Percentiles rank a stretch among this genome's conserved stretches.
Conservation (phyloP, 805 yeast species). For the Starmerella khaoyaiensis region DNA sequence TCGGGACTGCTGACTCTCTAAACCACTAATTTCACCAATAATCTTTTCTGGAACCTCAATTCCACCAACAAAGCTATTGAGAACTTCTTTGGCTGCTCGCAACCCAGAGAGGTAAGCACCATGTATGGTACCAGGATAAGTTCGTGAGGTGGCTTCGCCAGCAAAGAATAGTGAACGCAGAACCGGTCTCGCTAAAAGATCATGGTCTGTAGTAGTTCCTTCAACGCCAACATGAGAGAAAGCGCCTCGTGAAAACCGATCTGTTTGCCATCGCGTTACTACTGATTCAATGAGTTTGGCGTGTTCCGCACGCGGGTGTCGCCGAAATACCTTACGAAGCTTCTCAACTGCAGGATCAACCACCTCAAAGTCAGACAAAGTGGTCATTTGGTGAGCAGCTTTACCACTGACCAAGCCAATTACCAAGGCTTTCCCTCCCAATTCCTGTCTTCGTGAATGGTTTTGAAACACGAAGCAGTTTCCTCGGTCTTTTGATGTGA, state of each 20-base stretch:
- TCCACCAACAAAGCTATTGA: slow-evolving; percentile 31
- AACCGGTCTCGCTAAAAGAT: slow-evolving; percentile 30
- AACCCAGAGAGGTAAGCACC: slow-evolving; percentile 35
- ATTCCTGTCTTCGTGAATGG: slow-evolving; percentile 25
- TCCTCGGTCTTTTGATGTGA: slow-evolving; percentile 27
- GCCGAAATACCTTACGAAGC: slow-evolving; percentile 24
- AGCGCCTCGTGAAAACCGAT: slow-evolving; percentile 70
- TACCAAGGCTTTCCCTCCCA: slow-evolving; percentile 27
- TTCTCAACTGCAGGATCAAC: slow-evolving; percentile 26
- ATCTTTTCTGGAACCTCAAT: slow-evolving; percentile 31
- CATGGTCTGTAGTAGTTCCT: slow-evolving; percentile 34
- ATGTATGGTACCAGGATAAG: slow-evolving; percentile 33
- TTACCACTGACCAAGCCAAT: slow-evolving; percentile 31
- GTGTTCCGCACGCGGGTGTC: slow-evolving; percentile 13
- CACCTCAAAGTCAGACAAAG: slow-evolving; percentile 26
- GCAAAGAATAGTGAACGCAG: slow-evolving; percentile 31
- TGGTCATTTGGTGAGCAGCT: slow-evolving; percentile 28
- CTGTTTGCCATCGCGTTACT: slow-evolving; percentile 63
- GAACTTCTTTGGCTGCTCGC: slow-evolving; percentile 32
- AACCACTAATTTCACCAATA: slow-evolving; percentile 15
- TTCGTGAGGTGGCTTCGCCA: slow-evolving; percentile 34
- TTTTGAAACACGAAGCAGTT: slow-evolving; percentile 32
- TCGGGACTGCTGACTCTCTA: not conserved
- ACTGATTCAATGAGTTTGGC: slow-evolving; percentile 30
- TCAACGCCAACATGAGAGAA: slow-evolving; percentile 39